These are phyloP conservation scores for Tolypocladium capitatum DNA, from an alignment of 2,329 filamentous ascomycete species.

Conservation along the genomic window DNA sequence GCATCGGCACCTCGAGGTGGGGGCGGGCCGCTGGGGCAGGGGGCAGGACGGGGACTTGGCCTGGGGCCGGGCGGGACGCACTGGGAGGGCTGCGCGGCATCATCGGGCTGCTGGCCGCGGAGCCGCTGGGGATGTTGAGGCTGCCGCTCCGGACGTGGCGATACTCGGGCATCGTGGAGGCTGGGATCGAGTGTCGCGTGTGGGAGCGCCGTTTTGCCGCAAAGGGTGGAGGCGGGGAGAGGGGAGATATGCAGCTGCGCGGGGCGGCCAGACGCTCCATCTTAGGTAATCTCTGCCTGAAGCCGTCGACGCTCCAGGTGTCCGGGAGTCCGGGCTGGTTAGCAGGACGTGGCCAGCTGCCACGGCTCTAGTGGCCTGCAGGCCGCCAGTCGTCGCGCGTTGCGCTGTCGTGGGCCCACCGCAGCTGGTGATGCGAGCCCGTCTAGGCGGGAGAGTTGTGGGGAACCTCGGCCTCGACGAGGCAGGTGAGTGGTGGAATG, in stretches of 20 bases:
- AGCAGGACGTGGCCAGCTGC: too few species aligned
- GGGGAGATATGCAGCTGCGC: neutral
- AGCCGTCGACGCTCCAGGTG: neutral
- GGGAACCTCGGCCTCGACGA: neutral
- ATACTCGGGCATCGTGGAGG: slow-evolving; percentile 32
- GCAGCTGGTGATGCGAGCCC: neutral
- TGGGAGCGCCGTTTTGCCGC: slow-evolving; percentile 1
- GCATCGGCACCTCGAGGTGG: neutral
- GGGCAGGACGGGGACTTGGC: neutral
- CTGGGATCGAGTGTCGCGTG: slow-evolving; percentile 2
- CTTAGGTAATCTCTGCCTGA: neutral
- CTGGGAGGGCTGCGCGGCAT: slow-evolving; percentile 48
- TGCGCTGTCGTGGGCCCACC: neutral
- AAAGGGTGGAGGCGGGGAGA: neutral
- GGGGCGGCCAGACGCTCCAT: neutral
- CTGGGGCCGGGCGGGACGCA: slow-evolving; percentile 22
- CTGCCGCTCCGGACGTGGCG: slow-evolving; percentile 46
- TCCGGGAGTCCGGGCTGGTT: too few species aligned
- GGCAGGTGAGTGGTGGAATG: neutral
- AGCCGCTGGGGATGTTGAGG: slow-evolving; percentile 33
- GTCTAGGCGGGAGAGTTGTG: neutral
- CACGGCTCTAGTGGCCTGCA: neutral
- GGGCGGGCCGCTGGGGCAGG: neutral
- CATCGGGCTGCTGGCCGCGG: slow-evolving; percentile 13
- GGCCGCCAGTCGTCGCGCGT: too few species aligned